Percentiles rank a stretch among this genome's conserved stretches.
phyloP scores from a whole-genome alignment of 106 monocot species.

The Posidonia australis region DNA sequence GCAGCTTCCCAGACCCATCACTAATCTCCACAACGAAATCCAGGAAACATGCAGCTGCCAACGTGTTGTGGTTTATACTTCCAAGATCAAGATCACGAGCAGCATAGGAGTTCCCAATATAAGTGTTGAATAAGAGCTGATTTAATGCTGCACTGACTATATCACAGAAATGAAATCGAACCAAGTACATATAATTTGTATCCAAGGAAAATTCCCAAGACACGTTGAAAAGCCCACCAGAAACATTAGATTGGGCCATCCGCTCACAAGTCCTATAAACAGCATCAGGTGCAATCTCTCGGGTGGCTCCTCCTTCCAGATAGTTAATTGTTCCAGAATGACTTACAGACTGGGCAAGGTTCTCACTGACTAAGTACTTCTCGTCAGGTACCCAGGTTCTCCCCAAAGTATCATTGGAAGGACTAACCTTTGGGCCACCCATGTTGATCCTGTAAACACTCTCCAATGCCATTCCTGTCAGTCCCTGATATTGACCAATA shows the following conservation, averaged over 20 bases:
- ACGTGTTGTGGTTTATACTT: background rate
- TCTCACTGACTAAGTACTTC: conserved; percentile 16
- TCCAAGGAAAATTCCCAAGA: conserved; percentile 64
- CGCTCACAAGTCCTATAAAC: conserved; percentile 44
- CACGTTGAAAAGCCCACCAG: conserved; percentile 36
- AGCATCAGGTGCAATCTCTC: conserved; percentile 36
- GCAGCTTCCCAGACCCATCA: conserved; percentile 23
- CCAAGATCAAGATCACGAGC: conserved; percentile 33
- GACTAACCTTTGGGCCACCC: conserved; percentile 37
- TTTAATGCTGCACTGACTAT: conserved; percentile 36
- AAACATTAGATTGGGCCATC: conserved; percentile 14
- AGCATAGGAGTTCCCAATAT: conserved; percentile 30
- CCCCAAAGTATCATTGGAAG: conserved; percentile 47
- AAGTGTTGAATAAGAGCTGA: conserved; percentile 44
- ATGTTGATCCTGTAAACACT: conserved; percentile 70
- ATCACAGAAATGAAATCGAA: conserved; percentile 78
- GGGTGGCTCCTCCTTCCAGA: conserved; percentile 19
- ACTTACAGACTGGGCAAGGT: conserved; percentile 2
- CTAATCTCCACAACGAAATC: conserved; percentile 37
- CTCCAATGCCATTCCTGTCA: conserved; percentile 36
- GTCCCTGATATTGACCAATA: conserved; percentile 13
- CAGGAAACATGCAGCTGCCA: conserved; percentile 35
- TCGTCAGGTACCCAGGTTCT: conserved; percentile 58
- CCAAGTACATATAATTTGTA: conserved; percentile 30
- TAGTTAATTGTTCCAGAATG: conserved; percentile 7